Evolutionary conservation across 1,139 yeast genomes (phyloP), one percentile per base, ranked within the genome.

Genomic region (Candida labiduridarum): DNA sequence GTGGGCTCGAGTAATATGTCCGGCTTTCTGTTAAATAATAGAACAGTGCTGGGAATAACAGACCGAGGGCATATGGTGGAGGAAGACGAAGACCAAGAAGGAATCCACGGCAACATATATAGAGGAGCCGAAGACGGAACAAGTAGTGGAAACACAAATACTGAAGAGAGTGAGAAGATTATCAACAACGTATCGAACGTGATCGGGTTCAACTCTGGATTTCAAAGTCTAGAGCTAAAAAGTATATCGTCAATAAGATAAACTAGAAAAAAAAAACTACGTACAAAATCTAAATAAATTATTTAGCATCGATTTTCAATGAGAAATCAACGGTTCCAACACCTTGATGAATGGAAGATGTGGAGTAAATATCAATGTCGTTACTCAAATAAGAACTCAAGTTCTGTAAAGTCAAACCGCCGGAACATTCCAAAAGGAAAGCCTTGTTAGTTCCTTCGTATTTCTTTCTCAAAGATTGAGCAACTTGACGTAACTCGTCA

Each of bases 331-430:
- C 76, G 30, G 88, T 80, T 0, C 85, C 83, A 12, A 85, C 79
- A 15, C 98, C 97, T 70, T 92, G 98, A 65, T 92, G 98, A 55
- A 92, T 87, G n/a, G 92, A 84, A 31, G 96, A 86, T 0, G 98
- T 92, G 40, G 96, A 87, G 72, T 90, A 92, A 55, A 92, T 85
- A 61, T 92, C 98, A 56, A 92, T 84, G 54, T 87, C 92, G 57
- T 87, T 81, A 60, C 90, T 84, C 60, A 92, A 75, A 62, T 81
- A 92, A 12, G 76, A 71, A 36, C 74, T 68, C 56, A 92, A 73
- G 65, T 91, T 92, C 5, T 80, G 77, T 57, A 85, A 74, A 4
- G 89, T 87, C 56, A 92, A 78, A 0, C 98, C 98, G 29, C 97
- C 98, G 47, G 95, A 86, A 68, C 98, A 91, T 66, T 92, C 98